Base-by-base conservation (phyloP, 2,329 filamentous ascomycete species). In the Tolypocladium cylindrosporum region DNA sequence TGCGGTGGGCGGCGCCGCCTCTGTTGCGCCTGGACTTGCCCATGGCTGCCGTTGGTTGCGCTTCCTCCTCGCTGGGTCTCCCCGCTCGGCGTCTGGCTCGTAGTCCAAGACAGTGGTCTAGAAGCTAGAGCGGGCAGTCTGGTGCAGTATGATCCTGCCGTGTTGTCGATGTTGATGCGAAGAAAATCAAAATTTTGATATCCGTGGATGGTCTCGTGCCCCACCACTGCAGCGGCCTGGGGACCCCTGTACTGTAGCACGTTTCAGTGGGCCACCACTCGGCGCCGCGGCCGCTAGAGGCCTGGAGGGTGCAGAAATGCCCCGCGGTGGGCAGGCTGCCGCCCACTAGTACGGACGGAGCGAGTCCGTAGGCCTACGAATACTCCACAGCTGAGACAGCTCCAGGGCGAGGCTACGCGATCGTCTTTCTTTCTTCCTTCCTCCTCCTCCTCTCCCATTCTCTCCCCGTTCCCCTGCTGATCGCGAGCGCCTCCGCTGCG, bases 21-120 rank as follows among this genome's bases (percentile, higher is more conserved):
- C 80, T 75, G 67, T 77, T 81, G 59, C 79, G 77, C 43, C 83
- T 77, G 36, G 82, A 80, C 71, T 87, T 87, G 50, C 73, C 84
- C 84, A 87, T 87, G 21, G 50, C 27, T 52, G 24, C 31, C 31
- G 42, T 36, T 11, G 16, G 41, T 54, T 34, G 13, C 19, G 37
- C 14, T 14, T 43, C 16, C 24, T 57, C 41, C 21, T 37, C 39
- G 16, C 16, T 7, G 48, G 27, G 31, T 5, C 27, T 24, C 27
- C 3, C 11, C 45, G 16, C 11, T 19, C 7, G 6, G 13, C 43
- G 43, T 31, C 24, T 31, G 43, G 13, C 14, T 31, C 24, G 21
- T 16, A 6, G 7, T 19, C 16, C 31, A 34, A 34, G 8, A 2
- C 14, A n/a, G 27, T 10, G 10, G 1, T 14, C 9, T 34, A 8